Evolutionary conservation across 2,329 filamentous ascomycete species (phyloP).

Genomic region (Penicillium olsonii): DNA sequence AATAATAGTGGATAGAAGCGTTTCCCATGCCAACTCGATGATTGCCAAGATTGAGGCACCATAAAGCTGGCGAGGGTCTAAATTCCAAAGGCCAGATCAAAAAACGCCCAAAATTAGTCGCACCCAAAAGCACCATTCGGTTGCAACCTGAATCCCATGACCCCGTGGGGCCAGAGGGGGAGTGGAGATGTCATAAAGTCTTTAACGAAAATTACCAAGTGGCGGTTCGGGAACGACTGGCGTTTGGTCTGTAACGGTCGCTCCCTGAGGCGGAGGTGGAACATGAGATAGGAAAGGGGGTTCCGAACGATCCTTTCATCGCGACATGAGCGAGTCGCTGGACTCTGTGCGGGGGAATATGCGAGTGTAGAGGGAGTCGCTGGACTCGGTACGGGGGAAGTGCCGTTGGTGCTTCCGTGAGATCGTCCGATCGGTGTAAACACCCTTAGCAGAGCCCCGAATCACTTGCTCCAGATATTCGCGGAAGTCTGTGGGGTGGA

Average conservation of each 20-base stretch:
- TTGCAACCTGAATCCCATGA: slow-evolving; percentile 11
- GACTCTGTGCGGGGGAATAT: slow-evolving; percentile 40
- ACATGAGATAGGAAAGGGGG: neutral
- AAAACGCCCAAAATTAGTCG: slow-evolving; percentile 21
- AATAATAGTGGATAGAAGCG: slow-evolving; percentile 10
- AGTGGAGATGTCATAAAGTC: slow-evolving; percentile 17
- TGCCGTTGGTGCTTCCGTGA: slow-evolving; percentile 39
- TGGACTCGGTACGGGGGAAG: slow-evolving; percentile 40
- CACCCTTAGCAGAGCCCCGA: slow-evolving; percentile 41
- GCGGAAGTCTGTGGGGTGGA: slow-evolving; percentile 43
- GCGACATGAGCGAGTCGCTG: slow-evolving; percentile 39
- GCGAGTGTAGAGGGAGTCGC: slow-evolving; percentile 37
- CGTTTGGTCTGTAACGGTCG: slow-evolving; percentile 12
- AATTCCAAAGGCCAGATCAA: slow-evolving; percentile 16
- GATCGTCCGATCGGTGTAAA: slow-evolving; percentile 39
- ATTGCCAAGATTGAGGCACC: slow-evolving; percentile 16
- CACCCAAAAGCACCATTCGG: slow-evolving; percentile 20
- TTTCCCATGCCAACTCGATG: slow-evolving; percentile 18
- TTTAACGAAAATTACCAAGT: slow-evolving; percentile 15
- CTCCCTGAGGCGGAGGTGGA: slow-evolving; percentile 9
- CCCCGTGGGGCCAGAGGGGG: slow-evolving; percentile 11
- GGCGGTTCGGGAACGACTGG: slow-evolving; percentile 7
- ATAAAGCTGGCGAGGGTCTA: slow-evolving; percentile 14
- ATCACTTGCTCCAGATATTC: slow-evolving; percentile 45
- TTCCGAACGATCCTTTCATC: slow-evolving; percentile 23